Conservation (phyloP, 2,329 filamentous ascomycete species). For the Alternaria panax region DNA sequence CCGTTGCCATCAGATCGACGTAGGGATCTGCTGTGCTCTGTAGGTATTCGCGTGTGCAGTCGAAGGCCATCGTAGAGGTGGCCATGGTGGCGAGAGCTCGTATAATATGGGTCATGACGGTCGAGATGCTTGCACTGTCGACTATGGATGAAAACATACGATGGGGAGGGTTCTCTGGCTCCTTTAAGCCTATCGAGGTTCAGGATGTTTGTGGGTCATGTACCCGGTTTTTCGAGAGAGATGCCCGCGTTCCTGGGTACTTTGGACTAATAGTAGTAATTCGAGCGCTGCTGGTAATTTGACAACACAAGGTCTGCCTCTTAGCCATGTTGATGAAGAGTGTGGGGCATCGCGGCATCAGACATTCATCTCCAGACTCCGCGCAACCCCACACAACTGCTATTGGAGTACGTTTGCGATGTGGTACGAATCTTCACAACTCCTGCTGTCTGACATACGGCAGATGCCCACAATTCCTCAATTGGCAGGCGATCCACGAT, state of each 20-base stretch:
- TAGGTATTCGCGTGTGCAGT: conserved; percentile 18
- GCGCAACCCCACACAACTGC: conserved; percentile 11
- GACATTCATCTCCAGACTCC: neutral
- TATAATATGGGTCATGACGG: neutral
- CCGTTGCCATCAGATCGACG: conserved; percentile 20
- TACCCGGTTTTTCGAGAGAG: neutral
- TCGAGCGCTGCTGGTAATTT: conserved; percentile 1
- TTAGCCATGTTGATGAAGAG: conserved; percentile 13
- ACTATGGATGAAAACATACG: neutral
- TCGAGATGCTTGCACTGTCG: neutral
- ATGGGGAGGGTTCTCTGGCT: neutral
- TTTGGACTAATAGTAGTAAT: neutral
- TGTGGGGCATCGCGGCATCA: conserved; percentile 23
- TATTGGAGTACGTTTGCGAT: neutral
- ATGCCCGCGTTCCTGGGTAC: neutral
- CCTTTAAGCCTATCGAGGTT: neutral
- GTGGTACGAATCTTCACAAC: neutral
- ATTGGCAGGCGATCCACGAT: conserved; percentile 23
- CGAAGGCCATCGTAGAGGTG: neutral
- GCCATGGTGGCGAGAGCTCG: neutral
- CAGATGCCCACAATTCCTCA: conserved; percentile 19
- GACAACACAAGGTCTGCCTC: neutral
- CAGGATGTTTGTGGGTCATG: neutral
- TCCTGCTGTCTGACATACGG: conserved; percentile 22
- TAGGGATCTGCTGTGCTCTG: conserved; percentile 13